Base-by-base conservation (phyloP, 208 protist species). In the Leishmania gerbilli region DNA sequence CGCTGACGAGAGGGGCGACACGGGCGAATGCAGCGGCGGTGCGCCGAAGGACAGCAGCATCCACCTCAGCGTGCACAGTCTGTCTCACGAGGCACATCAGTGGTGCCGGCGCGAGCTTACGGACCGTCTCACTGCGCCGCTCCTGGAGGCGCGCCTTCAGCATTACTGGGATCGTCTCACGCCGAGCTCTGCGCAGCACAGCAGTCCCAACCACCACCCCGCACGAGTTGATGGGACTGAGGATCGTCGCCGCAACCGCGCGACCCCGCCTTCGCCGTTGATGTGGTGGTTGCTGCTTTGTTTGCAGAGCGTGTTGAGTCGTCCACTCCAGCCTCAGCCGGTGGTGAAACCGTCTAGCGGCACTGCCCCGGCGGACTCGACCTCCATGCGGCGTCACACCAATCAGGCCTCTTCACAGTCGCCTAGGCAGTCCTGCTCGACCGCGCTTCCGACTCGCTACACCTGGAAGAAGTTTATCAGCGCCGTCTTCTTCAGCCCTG, bases 381-480 rank as follows among this genome's bases (percentile, higher is more conserved):
- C n/a, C 72, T 47, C 53, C 51, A 15, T n/a, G 34, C 34, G 24
- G 51, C n/a, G 53, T 40, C 72, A 17, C 53, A 40, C 51, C 47
- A 17, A 31, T 24, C 51, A 42, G n/a, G 2, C 72, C 0, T 47
- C 72, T 40, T 76, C 31, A 17, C 49, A 9, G 31, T 40, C 0
- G 51, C 65, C 15, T 6, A n/a, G 42, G 37, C 80, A 45, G 24
- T 31, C 45, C 45, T 34, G 69, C 69, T 51, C 27, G 0, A 55
- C 69, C 27, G 19, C 69, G 37, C 56, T 31, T 31, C 56, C 37
- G 34, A 62, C 49, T 3, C 74, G 56, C 47, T 76, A 78, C 81
- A 78, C 49, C 34, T 85, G 82, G 82, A 85, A 68, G 65, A 78
- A 74, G 64, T 85, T 85, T 65, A 82, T 76, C 55, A 85, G 75